Evolutionary conservation across 2,329 filamentous ascomycete genomes (phyloP).

Genomic region (Cladosporium phlei): DNA sequence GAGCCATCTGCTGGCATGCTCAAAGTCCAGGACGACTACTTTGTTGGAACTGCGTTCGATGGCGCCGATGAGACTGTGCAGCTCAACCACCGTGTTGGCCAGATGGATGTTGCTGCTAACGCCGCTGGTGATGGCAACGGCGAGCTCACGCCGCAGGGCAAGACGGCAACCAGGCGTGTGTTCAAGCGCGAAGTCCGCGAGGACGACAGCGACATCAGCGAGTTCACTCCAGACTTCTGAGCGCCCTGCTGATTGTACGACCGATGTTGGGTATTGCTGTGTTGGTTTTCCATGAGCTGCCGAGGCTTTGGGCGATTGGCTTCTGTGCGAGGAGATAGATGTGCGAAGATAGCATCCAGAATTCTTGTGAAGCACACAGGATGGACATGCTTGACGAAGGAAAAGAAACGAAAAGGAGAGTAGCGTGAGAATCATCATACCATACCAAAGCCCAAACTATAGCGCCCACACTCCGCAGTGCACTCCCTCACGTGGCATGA

Average conservation of each 20-base stretch:
- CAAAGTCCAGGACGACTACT: neutral
- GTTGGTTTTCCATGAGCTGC: neutral
- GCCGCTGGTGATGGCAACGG: neutral
- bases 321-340: too few species aligned
- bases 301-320: too few species aligned
- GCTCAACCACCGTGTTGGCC: neutral
- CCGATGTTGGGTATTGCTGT: too few species aligned
- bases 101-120: neutral
- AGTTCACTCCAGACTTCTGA: conserved; percentile 5
- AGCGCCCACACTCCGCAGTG: neutral
- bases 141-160: neutral
- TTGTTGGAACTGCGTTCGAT: conserved; percentile 4
- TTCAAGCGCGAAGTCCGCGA: neutral
- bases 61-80: conserved; percentile 7
- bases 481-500: conserved; percentile 2
- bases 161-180: neutral
- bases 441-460: neutral
- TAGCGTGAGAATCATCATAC: conserved; percentile 10
- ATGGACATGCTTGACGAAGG: too few species aligned
- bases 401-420: neutral
- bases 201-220: conserved; percentile 13
- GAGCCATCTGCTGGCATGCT: neutral
- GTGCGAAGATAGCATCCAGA: too few species aligned
- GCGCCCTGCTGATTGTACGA: too few species aligned
- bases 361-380: neutral